Base-by-base conservation (phyloP, 2,329 filamentous ascomycete species). In the Chaetomium sp. region DNA sequence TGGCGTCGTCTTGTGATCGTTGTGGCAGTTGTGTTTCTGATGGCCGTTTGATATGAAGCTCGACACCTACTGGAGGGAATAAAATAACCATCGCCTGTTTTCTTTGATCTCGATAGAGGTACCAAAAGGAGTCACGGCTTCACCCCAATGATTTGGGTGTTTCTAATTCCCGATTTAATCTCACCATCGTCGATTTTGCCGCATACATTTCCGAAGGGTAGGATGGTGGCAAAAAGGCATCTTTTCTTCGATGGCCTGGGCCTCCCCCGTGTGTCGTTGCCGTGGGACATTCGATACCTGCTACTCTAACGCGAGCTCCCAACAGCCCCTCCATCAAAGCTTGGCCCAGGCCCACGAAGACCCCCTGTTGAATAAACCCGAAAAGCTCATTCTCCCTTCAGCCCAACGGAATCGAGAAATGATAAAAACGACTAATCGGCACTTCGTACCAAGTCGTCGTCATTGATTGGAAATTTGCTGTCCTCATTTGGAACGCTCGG, bases 371-470 rank as follows among this genome's bases (percentile, higher is more conserved):
- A 50, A 49, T 44, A 54, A 38, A 55, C 49, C 54, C 57, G 54
- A 61, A 33, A 32, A 54, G 52, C 7, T 53, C 54, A 61, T 56
- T 53, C 49, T 46, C 50, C 51, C 55, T 61, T 57, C 62, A 64
- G 62, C 62, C 62, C 62, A 60, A 58, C 64, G 66, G 64, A 64
- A 67, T 50, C 64, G 65, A 65, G 64, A 66, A 64, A 60, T 61
- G 12, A n/a, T 66, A 65, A 64, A 66, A 64, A 60, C 62, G 12
- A n/a, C 35, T 37, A 35, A 47, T 9, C 44, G 36, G 11, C 45
- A 61, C 57, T 54, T 38, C 56, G 49, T 57, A 53, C 48, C 51
- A 52, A 37, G 47, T 47, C 50, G 34, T 60, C 51, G 56, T 59
- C 60, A 57, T 54, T 55, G 57, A 27, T 27, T 27, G 43, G 43